Conservation (phyloP, 148 eudicot genomes). For the Rhododendron henanense region DNA sequence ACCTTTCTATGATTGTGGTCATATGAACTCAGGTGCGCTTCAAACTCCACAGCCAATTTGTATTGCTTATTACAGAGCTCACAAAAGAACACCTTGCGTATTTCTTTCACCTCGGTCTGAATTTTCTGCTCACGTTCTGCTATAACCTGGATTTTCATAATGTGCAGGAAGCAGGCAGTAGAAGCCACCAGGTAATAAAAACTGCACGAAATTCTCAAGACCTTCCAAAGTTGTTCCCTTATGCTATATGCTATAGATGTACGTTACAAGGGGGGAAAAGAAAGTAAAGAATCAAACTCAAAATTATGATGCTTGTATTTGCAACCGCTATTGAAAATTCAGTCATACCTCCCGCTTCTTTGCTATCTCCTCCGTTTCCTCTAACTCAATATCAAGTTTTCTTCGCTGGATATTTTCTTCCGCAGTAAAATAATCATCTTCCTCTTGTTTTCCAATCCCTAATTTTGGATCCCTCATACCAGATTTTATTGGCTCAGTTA, state of each 20-base stretch:
- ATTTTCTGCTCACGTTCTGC: conserved; percentile 99
- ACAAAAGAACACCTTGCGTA: conserved; percentile 80
- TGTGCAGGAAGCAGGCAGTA: conserved; percentile 99
- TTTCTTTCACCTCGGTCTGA: conserved; percentile 95
- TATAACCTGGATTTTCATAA: conserved; percentile 96
- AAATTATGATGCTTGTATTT: conserved; percentile 18
- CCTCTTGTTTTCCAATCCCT: conserved; percentile 92
- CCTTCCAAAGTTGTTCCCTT: conserved; percentile 89
- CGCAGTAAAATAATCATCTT: conserved; percentile 88
- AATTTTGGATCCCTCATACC: conserved; percentile 85
- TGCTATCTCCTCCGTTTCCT: conserved; percentile 80
- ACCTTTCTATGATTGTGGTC: conserved; percentile 99
- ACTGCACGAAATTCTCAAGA: conserved; percentile 98
- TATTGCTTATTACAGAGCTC: conserved; percentile 97
- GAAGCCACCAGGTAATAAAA: conserved; percentile 99
- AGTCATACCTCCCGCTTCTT: conserved; percentile 92
- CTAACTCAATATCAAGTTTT: conserved; percentile 82
- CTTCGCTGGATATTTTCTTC: conserved; percentile 89
- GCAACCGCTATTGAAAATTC: conserved; percentile 1
- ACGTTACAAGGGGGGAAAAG: conserved; percentile 50
- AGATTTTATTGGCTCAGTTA: conserved; percentile 82
- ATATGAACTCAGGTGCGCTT: conserved; percentile 93
- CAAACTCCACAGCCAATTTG: conserved; percentile 95
- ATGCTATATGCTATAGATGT: conserved; percentile 76
- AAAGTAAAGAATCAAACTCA: conserved; percentile 55